Evolutionary conservation across 2,329 filamentous ascomycete genomes (phyloP), one percentile per base, ranked within the genome.

Genomic region (Penicillium sp.): DNA sequence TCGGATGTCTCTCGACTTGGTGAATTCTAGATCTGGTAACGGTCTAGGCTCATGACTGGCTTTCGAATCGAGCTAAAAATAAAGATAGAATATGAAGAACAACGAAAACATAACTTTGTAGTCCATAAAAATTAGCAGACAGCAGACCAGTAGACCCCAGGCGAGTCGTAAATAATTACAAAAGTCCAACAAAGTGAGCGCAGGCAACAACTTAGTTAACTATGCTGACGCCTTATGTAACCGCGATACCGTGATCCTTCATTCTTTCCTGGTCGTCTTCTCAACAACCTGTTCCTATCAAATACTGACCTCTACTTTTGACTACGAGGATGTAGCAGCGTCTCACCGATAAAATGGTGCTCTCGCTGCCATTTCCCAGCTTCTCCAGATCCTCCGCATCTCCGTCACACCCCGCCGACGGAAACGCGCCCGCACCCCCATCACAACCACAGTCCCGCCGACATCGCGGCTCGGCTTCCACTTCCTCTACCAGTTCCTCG

Each of bases 351-450:
- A 70, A 53, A 43, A 71, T 71, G 69, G 66, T 70, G 65, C 67
- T 68, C 50, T 70, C 66, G 51, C 60, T 70, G 54, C 59, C 66
- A 32, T 60, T 71, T 42, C 64, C 69, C 38, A 63, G 63, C 58
- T 68, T 71, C 53, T 63, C 64, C 49, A 63, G 56, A 63, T 60
- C 66, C 53, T 59, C 59, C 46, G 44, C 62, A 48, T 55, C 46
- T 56, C 65, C 50, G 48, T 64, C 50, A 52, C 68, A 50, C 63
- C 58, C 52, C 66, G 60, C 46, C 44, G 57, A 65, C 49, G 47
- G 38, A 47, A 60, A 47, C 53, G 44, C 54, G 42, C 42, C 50
- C 38, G 46, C 49, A 43, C 45, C 53, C 2, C 25, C 3, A 49
- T 23, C 20, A 9, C 25, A 27, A 49, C 3, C 20, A 9, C 25